Conservation (phyloP, 208 protist genomes). For the Lotmaria passim region DNA sequence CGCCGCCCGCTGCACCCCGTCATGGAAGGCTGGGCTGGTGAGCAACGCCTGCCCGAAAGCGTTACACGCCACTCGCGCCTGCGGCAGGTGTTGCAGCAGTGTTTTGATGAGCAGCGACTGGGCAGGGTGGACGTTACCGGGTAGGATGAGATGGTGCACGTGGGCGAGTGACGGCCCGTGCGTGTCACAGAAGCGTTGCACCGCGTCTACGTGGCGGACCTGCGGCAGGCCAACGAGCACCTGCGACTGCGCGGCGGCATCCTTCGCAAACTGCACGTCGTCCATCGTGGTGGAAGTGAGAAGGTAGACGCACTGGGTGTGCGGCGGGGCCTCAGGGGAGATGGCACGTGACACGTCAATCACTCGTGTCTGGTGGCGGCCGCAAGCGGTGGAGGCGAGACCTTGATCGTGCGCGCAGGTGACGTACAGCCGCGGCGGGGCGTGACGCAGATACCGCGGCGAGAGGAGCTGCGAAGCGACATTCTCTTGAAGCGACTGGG, state of each 20-base stretch:
- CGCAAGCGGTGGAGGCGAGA: constrained; percentile 5
- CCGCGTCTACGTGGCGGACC: constrained; percentile 39
- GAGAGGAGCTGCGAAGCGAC: constrained; percentile 16
- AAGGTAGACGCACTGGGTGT: constrained; percentile 66
- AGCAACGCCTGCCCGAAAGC: constrained; percentile 60
- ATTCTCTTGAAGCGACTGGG: constrained; percentile 15
- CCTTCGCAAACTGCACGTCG: constrained; percentile 55
- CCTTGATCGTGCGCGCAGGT: constrained; percentile 49
- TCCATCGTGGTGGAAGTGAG: constrained; percentile 53
- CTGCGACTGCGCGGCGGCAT: constrained; percentile 34
- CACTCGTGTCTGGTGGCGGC: constrained; percentile 66
- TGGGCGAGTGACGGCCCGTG: constrained; percentile 39
- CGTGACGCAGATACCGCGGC: constrained; percentile 64
- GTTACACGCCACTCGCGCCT: constrained; percentile 57
- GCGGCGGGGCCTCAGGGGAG: constrained; percentile 23
- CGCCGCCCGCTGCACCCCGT: constrained; percentile 52
- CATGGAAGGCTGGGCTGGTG: constrained; percentile 70
- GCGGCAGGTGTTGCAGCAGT: constrained; percentile 43
- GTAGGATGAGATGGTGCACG: constrained; percentile 57
- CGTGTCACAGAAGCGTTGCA: constrained; percentile 47
- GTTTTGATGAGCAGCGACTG: constrained; percentile 39
- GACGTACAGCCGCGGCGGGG: constrained; percentile 70
- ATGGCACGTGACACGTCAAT: constrained; percentile 44
- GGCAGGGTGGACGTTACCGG: constrained; percentile 49
- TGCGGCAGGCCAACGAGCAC: constrained; percentile 68